Evolutionary conservation across 2,329 filamentous ascomycete species (phyloP), one percentile per base, ranked within the genome.

Genomic region (Elsinoe batatas): DNA sequence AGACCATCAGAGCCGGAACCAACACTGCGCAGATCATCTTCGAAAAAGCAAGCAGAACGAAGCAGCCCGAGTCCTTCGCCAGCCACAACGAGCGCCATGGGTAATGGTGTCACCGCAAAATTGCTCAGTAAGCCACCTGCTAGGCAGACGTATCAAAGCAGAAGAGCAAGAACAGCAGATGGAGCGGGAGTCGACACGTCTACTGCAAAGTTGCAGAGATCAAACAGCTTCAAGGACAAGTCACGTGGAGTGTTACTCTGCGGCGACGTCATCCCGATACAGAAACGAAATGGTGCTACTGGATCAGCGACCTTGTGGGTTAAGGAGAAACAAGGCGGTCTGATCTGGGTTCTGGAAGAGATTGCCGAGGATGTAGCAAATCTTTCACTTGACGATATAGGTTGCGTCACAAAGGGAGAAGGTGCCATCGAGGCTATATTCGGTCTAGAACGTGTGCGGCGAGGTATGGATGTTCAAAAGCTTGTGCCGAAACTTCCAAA

Each of bases 271-370:
- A 89, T 98, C 15, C 93, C 93, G 0, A 98, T 98, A 58, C 87
- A 91, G 68, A 98, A 97, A 71, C 83, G 93, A 58, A 95, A 98
- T 64, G 93, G 93, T 3, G 81, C 85, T 10, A 91, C 85, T 3
- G 93, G 93, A 1, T 91, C 93, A 57, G 93, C 93, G 36, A 97
- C 91, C 70, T 74, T 98, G 37, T 98, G 93, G 93, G 93, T 98
- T 3, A 98, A 98, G 74, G 93, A 98, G 70, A 98, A 98, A 71
- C 82, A 85, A 49, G 84, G 89, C 53, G 91, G 91, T 8, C 73
- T 98, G 58, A 97, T 98, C 58, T 98, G 93, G 93, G 93, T 98
- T 7, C 73, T 98, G 1, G 93, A 98, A 69, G 93, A 98, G 71
- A 97, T 98, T 58, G 88, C 91, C 56, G 93, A 98, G 71, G 91